Evolutionary conservation across 495 filamentous ascomycete species (phyloP), one percentile per base, ranked within the genome.

Genomic region (Ascodesmis nigricans): DNA sequence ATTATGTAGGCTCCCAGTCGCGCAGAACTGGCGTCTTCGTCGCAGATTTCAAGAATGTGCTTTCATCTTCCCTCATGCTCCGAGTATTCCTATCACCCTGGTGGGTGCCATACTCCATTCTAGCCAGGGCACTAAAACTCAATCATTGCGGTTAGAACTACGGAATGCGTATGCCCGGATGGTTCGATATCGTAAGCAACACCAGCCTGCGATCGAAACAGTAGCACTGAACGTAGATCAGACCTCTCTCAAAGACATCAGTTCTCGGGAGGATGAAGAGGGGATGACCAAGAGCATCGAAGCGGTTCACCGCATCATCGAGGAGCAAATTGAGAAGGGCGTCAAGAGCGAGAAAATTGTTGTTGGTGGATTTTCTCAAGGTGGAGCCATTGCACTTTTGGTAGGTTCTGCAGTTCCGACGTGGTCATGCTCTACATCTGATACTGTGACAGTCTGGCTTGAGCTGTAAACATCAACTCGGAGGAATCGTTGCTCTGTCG

Each of bases 21-120:
- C 83, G 21, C 78, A 91, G 60, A 84, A 87, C 59, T 95, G 75
- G 70, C 75, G 84, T 33, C 66, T 74, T 5, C 67, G 78, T 13
- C 64, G 69, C 45, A 77, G 75, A 44, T 87, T 93, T 50, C 69
- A 82, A 30, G 78, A 93, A 57, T 77, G 87, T 46, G 65, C 76
- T 40, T 97, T 93, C 57, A 67, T 97, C 44, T 75, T 97, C 54
- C 87, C 87, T 4, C 80, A 90, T 59, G 87, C 87, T n/a, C 81
- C 84, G 3, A 55, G 46, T 11, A 91, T 93, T 32, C 80, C 84
- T 17, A 79, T 97, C 50, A 83, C 81, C 23, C 59, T 75, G 44
- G 79, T 82, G 74, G 46, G 68, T 58, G 25, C 15, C 6, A 23
- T n/a, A 10, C 23, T 4, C 7, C 1, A 8, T 3, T 16, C 27